Conservation (phyloP, 768 basidiomycete genomes). For the Lactarius vividus region DNA sequence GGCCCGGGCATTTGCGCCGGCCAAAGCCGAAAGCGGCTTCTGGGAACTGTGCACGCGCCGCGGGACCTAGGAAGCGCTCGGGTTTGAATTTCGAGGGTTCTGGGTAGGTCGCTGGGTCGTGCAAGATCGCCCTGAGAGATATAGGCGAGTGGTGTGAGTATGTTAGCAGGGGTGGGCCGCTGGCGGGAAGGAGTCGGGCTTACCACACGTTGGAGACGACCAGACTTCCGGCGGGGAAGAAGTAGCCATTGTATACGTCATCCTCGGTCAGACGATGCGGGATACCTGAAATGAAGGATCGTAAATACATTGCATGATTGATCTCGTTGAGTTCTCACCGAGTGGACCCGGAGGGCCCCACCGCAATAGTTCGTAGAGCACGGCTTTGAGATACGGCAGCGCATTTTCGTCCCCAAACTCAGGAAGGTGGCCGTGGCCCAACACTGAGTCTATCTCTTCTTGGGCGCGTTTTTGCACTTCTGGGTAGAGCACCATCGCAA, state of each 20-base stretch:
- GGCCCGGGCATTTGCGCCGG: constrained; percentile 18
- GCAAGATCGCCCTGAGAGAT: constrained; percentile 10
- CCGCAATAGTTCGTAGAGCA: constrained; percentile 22
- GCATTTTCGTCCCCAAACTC: constrained; percentile 7
- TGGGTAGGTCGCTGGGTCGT: constrained; percentile 9
- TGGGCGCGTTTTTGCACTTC: constrained; percentile 33
- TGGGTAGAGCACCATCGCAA: constrained; percentile 36
- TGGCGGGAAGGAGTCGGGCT: not conserved
- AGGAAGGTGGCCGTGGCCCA: constrained; percentile 12
- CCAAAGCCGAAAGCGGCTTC: constrained; percentile 19
- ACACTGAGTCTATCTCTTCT: constrained; percentile 33
- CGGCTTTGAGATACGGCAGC: constrained; percentile 22
- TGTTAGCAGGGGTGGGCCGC: not conserved
- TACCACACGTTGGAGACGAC: constrained; percentile 16
- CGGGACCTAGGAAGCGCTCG: constrained; percentile 20
- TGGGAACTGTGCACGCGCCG: not conserved
- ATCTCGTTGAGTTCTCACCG: not conserved
- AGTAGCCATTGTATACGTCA: constrained; percentile 19
- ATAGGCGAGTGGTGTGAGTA: not conserved
- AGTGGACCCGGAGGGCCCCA: constrained; percentile 17
- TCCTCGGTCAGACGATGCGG: constrained; percentile 13
- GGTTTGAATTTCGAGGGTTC: constrained; percentile 14
- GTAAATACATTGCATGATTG: not conserved
- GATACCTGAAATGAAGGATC: constrained; percentile 2
- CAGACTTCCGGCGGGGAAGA: constrained; percentile 9